These are phyloP conservation scores for Tylopilus intermedius DNA, from an alignment of 768 basidiomycete species.

Conservation along the genomic window DNA sequence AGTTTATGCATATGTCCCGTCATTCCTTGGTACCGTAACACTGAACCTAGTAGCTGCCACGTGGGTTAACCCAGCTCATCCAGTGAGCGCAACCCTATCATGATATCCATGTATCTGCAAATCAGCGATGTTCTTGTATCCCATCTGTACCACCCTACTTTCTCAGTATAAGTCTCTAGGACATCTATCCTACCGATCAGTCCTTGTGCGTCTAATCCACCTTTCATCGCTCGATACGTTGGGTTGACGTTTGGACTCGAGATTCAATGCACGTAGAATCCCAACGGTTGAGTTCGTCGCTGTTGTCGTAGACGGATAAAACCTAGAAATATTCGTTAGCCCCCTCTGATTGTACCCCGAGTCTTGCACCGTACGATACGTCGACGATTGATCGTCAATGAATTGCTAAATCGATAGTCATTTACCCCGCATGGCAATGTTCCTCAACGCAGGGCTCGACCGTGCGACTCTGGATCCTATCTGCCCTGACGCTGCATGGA, in stretches of 20 bases:
- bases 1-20: neutral
- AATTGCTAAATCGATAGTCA: slow-evolving; percentile 10
- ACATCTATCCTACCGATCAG: slow-evolving; percentile 5
- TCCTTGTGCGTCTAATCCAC: slow-evolving; percentile 14
- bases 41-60: slow-evolving; percentile 1
- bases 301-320: neutral
- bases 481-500: too few species aligned
- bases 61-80: slow-evolving; percentile 12
- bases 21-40: slow-evolving; percentile 11
- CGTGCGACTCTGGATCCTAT: neutral
- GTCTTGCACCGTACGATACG: neutral
- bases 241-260: neutral
- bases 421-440: slow-evolving; percentile 3
- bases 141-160: slow-evolving; percentile 4
- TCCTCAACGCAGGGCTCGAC: neutral
- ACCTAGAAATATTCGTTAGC: slow-evolving; percentile 8
- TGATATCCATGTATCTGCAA: slow-evolving; percentile 11
- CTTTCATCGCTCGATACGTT: neutral
- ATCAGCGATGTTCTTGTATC: slow-evolving; percentile 15
- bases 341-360: slow-evolving; percentile 8
- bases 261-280: slow-evolving; percentile 1
- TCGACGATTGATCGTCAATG: slow-evolving; percentile 4
- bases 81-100: slow-evolving; percentile 12
- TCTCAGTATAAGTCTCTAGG: neutral
- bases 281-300: neutral